Base-by-base conservation (phyloP, 768 basidiomycete species). In the Lentinus tigrinus region DNA sequence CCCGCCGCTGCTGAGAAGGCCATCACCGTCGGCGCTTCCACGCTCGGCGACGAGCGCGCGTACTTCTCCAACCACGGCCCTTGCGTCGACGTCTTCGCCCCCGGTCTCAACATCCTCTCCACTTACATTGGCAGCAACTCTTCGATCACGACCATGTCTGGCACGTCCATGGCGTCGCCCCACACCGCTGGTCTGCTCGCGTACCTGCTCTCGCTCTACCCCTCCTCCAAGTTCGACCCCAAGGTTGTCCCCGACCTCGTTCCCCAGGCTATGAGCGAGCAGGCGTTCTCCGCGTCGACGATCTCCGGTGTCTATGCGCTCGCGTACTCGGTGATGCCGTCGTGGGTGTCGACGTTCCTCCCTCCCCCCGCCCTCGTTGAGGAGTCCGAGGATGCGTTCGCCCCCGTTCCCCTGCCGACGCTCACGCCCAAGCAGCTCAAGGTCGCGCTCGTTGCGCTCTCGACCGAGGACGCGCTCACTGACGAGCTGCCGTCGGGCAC, bases 151-250 rank as follows among this genome's bases (percentile, higher is more conserved):
- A 91, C 87, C 9, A 83, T 97, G 64, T 93, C 91, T 0, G 93
- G 93, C 42, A 95, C 93, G 8, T 93, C 91, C 16, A 97, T 97
- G 94, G 95, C 95, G 14, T 91, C 91, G 7, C 96, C 96, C 46
- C 95, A 96, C 76, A 86, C 84, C 42, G 91, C 91, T 56, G 96
- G 96, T 64, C 75, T 97, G 53, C 76, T 93, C 51, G 95, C 95
- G 13, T 98, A 98, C 81, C 81, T 94, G 62, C 83, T 98, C 57
- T 94, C 93, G 24, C 81, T 96, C 67, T 90, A 95, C 75, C 90
- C 89, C 3, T 85, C 85, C 0, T 63, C 72, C 48, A 72, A 77
- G 1, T 92, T 91, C 71, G 69, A 85, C 70, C 87, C 88, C 17
- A 53, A 63, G 4, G 65, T 84, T 59, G 67, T 73, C 54, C 58